phyloP scores from a whole-genome alignment of 441 rosid genomes.

The Populus tomentosa region DNA sequence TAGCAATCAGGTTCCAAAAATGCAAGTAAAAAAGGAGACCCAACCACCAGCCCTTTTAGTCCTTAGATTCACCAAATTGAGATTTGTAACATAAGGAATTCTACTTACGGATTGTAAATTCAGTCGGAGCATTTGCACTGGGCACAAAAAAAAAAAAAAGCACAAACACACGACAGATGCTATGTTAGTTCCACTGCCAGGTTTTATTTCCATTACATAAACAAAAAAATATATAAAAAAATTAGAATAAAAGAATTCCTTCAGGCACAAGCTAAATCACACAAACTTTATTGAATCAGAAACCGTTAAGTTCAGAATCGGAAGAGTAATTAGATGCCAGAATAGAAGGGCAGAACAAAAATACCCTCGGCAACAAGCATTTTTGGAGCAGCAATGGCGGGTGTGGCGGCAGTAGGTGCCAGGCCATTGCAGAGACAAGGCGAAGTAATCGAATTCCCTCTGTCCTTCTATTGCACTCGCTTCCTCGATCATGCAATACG shows the following conservation, averaged over 20 bases:
- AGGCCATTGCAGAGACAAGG: slow-evolving; percentile 81
- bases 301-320: no score
- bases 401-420: slow-evolving; percentile 68
- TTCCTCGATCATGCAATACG: slow-evolving; percentile 14
- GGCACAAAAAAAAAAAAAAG: neutral
- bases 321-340: neutral
- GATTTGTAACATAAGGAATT: slow-evolving; percentile 6
- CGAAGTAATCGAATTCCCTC: slow-evolving; percentile 94
- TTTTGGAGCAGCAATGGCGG: slow-evolving; percentile 76
- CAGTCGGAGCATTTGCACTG: slow-evolving; percentile 67
- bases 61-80: neutral
- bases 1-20: neutral
- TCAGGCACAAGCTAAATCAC: neutral
- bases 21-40: neutral
- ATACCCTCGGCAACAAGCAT: slow-evolving; percentile 85
- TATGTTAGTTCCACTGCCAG: slow-evolving; percentile 7
- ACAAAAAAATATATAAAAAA: no score
- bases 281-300: no score
- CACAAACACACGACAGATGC: neutral
- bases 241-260: neutral
- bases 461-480: slow-evolving; percentile 18
- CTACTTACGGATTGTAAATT: slow-evolving; percentile 91
- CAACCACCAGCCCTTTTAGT: neutral
- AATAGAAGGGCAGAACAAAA: no score
- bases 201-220: no score